phyloP scores from a whole-genome alignment of 1,139 yeast species.

The Sugiyamaella neomexicana region DNA sequence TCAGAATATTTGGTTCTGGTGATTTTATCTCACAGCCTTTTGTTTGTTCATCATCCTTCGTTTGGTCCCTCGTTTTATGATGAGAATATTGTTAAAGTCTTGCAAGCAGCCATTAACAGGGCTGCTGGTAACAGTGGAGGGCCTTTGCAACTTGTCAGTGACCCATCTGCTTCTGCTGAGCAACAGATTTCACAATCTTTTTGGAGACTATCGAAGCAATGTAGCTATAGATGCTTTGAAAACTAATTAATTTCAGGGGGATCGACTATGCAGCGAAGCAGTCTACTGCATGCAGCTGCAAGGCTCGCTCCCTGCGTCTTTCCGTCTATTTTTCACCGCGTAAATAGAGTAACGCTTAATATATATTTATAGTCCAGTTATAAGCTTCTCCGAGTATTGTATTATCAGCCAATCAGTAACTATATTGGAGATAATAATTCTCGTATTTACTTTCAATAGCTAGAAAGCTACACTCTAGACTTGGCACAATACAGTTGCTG shows the following conservation, averaged over 20 bases:
- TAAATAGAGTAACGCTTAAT: background rate
- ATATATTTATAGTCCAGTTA: no score
- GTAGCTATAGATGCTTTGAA: background rate
- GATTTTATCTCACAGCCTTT: background rate
- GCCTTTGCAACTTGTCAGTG: background rate
- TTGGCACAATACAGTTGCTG: no score
- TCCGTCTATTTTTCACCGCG: background rate
- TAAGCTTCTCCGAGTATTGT: no score
- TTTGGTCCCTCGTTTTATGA: background rate
- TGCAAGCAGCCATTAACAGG: background rate
- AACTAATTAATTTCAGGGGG: constrained; percentile 7
- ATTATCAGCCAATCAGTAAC: no score
- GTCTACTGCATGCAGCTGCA: no score
- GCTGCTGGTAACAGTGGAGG: background rate
- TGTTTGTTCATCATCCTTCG: background rate
- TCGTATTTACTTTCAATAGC: no score
- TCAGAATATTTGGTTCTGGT: constrained; percentile 1
- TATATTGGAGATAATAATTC: no score
- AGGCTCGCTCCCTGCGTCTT: no score
- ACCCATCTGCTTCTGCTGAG: background rate
- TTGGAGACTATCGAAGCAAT: constrained; percentile 8
- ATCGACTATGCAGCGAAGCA: constrained; percentile 1
- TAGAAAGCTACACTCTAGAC: no score
- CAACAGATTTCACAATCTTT: background rate
- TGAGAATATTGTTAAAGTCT: background rate